These are phyloP conservation scores for Chytriomyces sp. DNA, from an alignment of 192 early-diverging fungal genomes.

Conservation along the genomic window DNA sequence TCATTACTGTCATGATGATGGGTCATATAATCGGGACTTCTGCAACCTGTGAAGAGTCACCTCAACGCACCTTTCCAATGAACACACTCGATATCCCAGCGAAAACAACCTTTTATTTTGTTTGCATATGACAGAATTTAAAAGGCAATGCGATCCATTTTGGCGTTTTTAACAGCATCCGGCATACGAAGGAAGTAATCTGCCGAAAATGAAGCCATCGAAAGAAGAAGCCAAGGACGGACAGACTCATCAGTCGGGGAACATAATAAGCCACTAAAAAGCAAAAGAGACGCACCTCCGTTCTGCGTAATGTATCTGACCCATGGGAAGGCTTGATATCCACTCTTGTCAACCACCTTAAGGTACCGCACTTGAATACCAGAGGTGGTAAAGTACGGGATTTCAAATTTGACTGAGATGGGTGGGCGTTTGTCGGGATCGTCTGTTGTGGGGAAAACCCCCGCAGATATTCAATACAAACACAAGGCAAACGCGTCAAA, in stretches of 20 bases:
- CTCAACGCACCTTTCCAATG: too few relatives aligned
- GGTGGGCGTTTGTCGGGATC: conserved; percentile 90
- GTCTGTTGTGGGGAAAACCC: conserved; percentile 77
- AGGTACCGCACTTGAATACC: conserved; percentile 96
- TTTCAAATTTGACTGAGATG: conserved; percentile 91
- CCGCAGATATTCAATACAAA: conserved; percentile 68
- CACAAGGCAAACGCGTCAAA: conserved; percentile 31
- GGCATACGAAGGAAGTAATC: conserved; percentile 96
- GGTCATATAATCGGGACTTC: too few relatives aligned
- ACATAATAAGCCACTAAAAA: not conserved
- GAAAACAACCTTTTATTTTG: too few relatives aligned
- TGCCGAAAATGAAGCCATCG: conserved; percentile 21
- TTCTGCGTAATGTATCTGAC: conserved; percentile 94
- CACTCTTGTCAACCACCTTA: conserved; percentile 95
- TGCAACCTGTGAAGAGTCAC: too few relatives aligned
- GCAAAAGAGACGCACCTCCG: conserved; percentile 38
- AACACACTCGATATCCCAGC: too few relatives aligned
- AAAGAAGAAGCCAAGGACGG: not conserved
- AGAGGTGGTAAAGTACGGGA: conserved; percentile 77
- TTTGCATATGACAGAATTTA: conserved; percentile 3
- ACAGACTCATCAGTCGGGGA: not conserved
- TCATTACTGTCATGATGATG: too few relatives aligned
- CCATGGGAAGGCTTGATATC: conserved; percentile 98
- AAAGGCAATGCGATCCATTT: conserved; percentile 44
- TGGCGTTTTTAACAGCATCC: conserved; percentile 77